Base-by-base conservation (phyloP, 225 moss, liverwort and hornwort genomes). In the Polytrichum formosum region DNA sequence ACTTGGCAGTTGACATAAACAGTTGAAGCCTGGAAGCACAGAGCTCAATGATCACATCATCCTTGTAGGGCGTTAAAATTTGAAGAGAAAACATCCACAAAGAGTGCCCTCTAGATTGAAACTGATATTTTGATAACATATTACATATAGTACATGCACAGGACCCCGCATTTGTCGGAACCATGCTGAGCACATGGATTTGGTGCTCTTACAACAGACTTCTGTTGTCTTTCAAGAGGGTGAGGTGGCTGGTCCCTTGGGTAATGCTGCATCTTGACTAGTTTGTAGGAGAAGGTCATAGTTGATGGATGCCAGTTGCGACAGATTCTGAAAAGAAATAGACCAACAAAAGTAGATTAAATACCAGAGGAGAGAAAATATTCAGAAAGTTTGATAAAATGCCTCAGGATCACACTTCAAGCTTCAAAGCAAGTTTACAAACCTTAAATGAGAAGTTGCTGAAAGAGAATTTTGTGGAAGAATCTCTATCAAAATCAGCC, bases 391-490 rank as follows among this genome's bases (percentile, higher is more conserved):
- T 8, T 4, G 13, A 13, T 46, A 46, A 13, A 46, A 46, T 13
- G 3, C 46, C 46, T 46, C 10, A 16, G 46, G 13, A 46, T 46
- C 13, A 46, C 16, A 16, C 46, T 46, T 31, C 46, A 46, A 46
- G 2, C 13, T 46, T 46, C 46, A 46, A 46, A 13, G 46, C 46
- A 70, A 30, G 35, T 7, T 26, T n/a, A 26, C 81, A 46, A 67
- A 87, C 98, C 92, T 98, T 98, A 77, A 98, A 98, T 6, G 98
- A 98, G 65, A 98, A 98, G 80, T 98, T 98, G 85, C 94, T 98
- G 75, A 98, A 98, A 53, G 94, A 91, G 70, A 88, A 94, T 64
- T 91, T 88, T 55, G 87, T 85, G 69, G 91, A 84, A 66, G 90
- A 87, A 56, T 91, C 88, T 21, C 54, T 75, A 67, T 81, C 90